A percentile compares a stretch with the other conserved stretches of the same genome.
Conservation (phyloP, 1,284 basidiomycete species). For the Marasmius fiardii region DNA sequence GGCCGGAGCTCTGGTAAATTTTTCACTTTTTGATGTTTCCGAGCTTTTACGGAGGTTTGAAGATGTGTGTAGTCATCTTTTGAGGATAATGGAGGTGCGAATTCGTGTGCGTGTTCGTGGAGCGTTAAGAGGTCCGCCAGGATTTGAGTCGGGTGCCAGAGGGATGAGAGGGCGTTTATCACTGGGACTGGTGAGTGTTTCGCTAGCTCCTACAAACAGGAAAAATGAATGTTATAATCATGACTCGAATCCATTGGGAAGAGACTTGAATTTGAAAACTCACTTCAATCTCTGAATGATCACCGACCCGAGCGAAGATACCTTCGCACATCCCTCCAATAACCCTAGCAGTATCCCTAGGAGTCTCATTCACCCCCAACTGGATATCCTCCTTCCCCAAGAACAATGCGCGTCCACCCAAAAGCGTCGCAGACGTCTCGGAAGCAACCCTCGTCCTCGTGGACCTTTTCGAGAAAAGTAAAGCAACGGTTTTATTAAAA, state of each 20-base stretch:
- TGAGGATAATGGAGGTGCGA: constrained; percentile 27
- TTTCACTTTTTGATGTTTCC: constrained; percentile 16
- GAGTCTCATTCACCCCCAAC: constrained; percentile 91
- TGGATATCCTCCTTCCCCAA: constrained; percentile 93
- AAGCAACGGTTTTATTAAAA: constrained; percentile 78
- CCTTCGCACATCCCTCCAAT: constrained; percentile 95
- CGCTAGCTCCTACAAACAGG: constrained; percentile 69
- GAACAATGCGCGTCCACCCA: constrained; percentile 92
- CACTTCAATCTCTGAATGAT: constrained; percentile 91
- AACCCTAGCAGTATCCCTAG: constrained; percentile 84
- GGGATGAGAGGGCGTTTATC: constrained; percentile 91
- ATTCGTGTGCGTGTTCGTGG: constrained; percentile 68
- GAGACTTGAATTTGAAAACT: constrained; percentile 17
- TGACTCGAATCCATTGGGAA: background rate
- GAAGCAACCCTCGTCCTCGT: constrained; percentile 90
- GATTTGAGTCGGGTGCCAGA: constrained; percentile 97
- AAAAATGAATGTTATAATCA: constrained; percentile 9
- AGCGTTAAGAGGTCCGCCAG: constrained; percentile 93
- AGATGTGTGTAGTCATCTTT: constrained; percentile 15
- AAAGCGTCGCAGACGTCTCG: constrained; percentile 74
- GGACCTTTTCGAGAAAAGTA: constrained; percentile 91
- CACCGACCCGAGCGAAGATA: constrained; percentile 94
- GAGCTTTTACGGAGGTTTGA: constrained; percentile 9
- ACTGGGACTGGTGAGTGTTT: constrained; percentile 90
- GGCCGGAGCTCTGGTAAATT: constrained; percentile 48